Conservation (phyloP, 352 stramenopile genomes). For the Phytophthora podocarpi region DNA sequence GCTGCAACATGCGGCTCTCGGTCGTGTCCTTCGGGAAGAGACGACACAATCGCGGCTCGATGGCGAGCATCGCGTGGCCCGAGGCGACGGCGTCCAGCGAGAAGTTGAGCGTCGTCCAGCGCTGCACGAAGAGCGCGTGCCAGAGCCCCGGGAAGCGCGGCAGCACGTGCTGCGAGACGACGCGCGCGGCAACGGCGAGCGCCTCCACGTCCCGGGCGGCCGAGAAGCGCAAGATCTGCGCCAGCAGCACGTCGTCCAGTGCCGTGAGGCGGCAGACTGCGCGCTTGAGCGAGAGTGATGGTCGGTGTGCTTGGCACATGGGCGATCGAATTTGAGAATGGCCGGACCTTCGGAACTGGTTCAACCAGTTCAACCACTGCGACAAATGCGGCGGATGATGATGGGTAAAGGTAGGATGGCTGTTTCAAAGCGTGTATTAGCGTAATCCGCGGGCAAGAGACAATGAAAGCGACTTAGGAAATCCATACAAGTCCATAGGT, state of each 20-base stretch:
- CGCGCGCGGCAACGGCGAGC: slow-evolving; percentile 43
- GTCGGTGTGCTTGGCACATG: slow-evolving; percentile 26
- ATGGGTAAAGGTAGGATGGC: slow-evolving; percentile 25
- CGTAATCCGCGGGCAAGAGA: too few species aligned
- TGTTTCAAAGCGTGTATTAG: too few species aligned
- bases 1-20: slow-evolving; percentile 74
- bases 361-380: slow-evolving; percentile 10
- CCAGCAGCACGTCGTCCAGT: slow-evolving; percentile 61
- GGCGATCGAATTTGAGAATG: slow-evolving; percentile 26
- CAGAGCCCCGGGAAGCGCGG: slow-evolving; percentile 59
- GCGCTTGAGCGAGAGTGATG: slow-evolving; percentile 15
- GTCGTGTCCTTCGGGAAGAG: slow-evolving; percentile 43
- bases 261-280: slow-evolving; percentile 22
- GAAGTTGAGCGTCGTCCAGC: slow-evolving; percentile 74
- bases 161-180: slow-evolving; percentile 47
- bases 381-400: slow-evolving; percentile 24
- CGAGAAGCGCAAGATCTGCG: slow-evolving; percentile 43
- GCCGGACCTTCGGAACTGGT: slow-evolving; percentile 11
- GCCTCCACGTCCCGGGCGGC: slow-evolving; percentile 59
- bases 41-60: slow-evolving; percentile 39
- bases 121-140: slow-evolving; percentile 59
- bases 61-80: slow-evolving; percentile 16
- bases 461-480: too few species aligned
- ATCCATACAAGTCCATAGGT: too few species aligned
- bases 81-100: slow-evolving; percentile 34